phyloP scores from a whole-genome alignment of 1,284 basidiomycete species.

The Trametes polyzona region DNA sequence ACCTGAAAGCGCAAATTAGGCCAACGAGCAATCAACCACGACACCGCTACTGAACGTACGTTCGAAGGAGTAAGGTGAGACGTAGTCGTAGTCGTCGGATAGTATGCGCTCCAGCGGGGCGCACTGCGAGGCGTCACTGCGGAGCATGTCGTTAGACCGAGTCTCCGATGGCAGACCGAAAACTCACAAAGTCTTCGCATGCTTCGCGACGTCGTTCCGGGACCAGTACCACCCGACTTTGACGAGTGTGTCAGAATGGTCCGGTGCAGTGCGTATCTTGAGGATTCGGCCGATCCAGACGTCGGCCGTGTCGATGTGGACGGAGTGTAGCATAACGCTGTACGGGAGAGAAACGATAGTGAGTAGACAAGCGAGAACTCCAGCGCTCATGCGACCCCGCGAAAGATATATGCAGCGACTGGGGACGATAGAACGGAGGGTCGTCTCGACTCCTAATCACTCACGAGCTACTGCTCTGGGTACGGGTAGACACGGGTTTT shows the following conservation, averaged over 20 bases:
- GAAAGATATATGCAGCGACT: no score
- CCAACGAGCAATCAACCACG: no score
- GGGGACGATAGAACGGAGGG: no score
- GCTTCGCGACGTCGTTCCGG: constrained; percentile 6
- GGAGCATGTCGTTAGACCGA: background rate
- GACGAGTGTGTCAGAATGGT: constrained; percentile 1
- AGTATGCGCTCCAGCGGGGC: constrained; percentile 23
- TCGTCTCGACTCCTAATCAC: no score
- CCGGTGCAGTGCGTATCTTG: constrained; percentile 9
- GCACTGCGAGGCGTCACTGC: constrained; percentile 5
- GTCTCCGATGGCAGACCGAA: no score
- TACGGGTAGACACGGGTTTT: no score
- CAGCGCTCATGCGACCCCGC: no score
- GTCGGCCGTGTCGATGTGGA: constrained; percentile 7
- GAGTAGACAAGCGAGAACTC: no score
- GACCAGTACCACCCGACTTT: constrained; percentile 25
- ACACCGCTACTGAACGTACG: no score
- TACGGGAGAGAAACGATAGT: no score
- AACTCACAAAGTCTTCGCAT: constrained; percentile 16
- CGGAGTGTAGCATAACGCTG: constrained; percentile 17
- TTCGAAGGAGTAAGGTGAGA: constrained; percentile 14
- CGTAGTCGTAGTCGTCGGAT: constrained; percentile 22
- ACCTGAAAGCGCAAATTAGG: background rate
- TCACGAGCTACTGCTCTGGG: no score
- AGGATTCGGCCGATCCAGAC: constrained; percentile 18